phyloP scores from a whole-genome alignment of 2,329 filamentous ascomycete species.

The Aspergillus persii region DNA sequence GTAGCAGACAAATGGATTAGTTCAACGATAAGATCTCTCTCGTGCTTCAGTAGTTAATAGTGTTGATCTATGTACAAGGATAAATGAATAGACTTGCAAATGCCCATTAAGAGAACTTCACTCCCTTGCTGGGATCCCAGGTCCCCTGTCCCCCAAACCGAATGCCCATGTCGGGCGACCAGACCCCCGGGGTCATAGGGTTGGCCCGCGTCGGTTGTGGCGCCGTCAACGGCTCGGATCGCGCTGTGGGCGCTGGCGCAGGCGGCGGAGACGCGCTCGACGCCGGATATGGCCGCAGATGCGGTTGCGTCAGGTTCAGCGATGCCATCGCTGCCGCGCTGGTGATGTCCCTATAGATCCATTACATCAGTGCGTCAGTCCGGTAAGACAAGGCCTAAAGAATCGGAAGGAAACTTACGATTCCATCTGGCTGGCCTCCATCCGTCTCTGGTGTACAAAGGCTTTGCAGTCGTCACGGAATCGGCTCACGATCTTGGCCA shows the following conservation, averaged over 20 bases:
- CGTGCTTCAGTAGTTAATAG: background rate
- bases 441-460: constrained; percentile 77
- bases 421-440: constrained; percentile 77
- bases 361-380: constrained; percentile 3
- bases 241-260: constrained; percentile 40
- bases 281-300: constrained; percentile 23
- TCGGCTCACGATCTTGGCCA: constrained; percentile 79
- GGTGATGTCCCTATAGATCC: constrained; percentile 50
- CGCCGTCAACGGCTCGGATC: constrained; percentile 42
- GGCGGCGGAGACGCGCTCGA: constrained; percentile 11
- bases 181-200: constrained; percentile 56
- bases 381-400: background rate
- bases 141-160: constrained; percentile 61
- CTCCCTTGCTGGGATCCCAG: constrained; percentile 60
- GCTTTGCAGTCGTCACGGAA: constrained; percentile 78
- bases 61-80: background rate
- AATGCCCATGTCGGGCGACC: constrained; percentile 79
- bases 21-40: background rate
- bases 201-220: constrained; percentile 49
- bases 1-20: constrained; percentile 2
- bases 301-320: constrained; percentile 47
- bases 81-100: background rate
- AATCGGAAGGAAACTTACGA: constrained; percentile 52
- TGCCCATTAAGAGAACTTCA: constrained; percentile 50
- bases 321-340: constrained; percentile 56